Conservation (phyloP, 208 protist species). For the Jaenimonas drosophilae region DNA sequence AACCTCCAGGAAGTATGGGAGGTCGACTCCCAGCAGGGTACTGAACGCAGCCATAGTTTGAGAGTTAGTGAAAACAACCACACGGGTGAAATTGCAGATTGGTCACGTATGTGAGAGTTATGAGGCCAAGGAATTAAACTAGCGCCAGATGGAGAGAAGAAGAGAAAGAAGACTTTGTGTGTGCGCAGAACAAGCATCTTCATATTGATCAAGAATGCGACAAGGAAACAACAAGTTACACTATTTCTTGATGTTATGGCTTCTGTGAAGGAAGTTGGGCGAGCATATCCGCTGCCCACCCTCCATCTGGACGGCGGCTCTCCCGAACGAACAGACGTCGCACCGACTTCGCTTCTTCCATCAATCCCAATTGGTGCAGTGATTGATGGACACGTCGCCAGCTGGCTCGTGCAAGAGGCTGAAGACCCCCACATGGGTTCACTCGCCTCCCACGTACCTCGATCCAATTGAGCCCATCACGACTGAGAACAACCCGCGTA, state of each 20-base stretch:
- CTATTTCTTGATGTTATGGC: neutral
- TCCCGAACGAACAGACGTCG: too few species aligned
- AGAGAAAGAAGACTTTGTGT: conserved; percentile 3
- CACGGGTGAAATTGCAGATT: neutral
- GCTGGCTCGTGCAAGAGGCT: conserved; percentile 16
- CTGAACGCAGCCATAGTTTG: conserved; percentile 60
- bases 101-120: neutral
- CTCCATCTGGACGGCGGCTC: too few species aligned
- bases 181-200: too few species aligned
- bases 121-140: neutral
- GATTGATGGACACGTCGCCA: conserved; percentile 47
- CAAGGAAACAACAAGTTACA: conserved; percentile 4
- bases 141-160: conserved; percentile 1
- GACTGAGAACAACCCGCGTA: conserved; percentile 12
- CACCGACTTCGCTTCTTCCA: too few species aligned
- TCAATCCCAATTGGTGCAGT: too few species aligned
- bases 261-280: neutral
- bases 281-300: too few species aligned
- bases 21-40: conserved; percentile 46
- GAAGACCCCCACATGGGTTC: too few species aligned
- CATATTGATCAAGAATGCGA: too few species aligned
- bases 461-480: conserved; percentile 65
- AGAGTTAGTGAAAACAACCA: too few species aligned
- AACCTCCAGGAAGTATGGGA: conserved; percentile 54
- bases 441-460: conserved; percentile 25